Evolutionary conservation across 2,329 filamentous ascomycete genomes (phyloP).

Genomic region (Aspergillus cejpii): DNA sequence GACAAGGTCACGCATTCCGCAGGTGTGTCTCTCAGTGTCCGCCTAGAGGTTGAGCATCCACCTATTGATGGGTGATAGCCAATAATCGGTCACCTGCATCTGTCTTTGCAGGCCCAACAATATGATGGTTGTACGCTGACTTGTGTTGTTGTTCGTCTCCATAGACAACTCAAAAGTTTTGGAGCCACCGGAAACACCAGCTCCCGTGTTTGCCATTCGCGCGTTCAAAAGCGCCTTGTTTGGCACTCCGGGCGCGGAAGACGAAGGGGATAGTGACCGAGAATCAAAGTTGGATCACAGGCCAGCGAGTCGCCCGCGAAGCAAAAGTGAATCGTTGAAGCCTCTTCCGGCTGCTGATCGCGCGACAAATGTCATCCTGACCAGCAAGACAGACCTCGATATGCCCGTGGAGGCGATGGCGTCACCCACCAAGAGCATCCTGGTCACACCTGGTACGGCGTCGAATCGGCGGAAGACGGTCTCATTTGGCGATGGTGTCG

Average conservation of each 20-base stretch:
- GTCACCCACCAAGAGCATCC: constrained; percentile 56
- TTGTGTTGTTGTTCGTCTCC: constrained; percentile 3
- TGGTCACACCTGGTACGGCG: constrained; percentile 57
- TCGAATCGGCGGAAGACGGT: constrained; percentile 54
- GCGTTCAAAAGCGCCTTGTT: constrained; percentile 61
- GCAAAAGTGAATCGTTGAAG: constrained; percentile 19
- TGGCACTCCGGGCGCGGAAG: constrained; percentile 53
- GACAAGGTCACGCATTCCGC: constrained; percentile 24
- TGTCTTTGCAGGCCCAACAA: constrained; percentile 2
- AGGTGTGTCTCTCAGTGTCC: constrained; percentile 20
- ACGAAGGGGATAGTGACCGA: constrained; percentile 29
- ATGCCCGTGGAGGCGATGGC: constrained; percentile 27
- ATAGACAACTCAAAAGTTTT: constrained; percentile 47
- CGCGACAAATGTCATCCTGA: constrained; percentile 17
- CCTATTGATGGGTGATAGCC: constrained; percentile 1
- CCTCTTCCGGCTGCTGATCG: constrained; percentile 15
- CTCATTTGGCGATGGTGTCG: constrained; percentile 52
- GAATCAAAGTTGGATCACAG: constrained; percentile 13
- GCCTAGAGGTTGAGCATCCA: constrained; percentile 6
- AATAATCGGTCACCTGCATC: constrained; percentile 8
- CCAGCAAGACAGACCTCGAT: constrained; percentile 20
- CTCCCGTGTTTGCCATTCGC: constrained; percentile 60
- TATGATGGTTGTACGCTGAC: constrained; percentile 2
- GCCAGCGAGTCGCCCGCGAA: constrained; percentile 14
- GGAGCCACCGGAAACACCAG: constrained; percentile 58